phyloP scores from a whole-genome alignment of 2,329 filamentous ascomycete species.

The Keithomyces neogunnii region DNA sequence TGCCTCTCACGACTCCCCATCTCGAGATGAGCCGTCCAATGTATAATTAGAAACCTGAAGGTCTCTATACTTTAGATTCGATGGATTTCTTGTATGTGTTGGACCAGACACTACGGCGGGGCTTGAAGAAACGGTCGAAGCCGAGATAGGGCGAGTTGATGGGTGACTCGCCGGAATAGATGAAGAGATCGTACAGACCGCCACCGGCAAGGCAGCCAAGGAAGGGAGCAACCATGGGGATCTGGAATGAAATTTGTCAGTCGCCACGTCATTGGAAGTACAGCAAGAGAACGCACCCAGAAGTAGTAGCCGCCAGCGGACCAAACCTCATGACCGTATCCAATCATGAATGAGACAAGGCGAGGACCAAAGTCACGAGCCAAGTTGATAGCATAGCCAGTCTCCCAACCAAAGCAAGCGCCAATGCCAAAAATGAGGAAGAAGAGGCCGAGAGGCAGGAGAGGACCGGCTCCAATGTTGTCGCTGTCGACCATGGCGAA shows the following conservation, averaged over 20 bases:
- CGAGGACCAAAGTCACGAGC: slow-evolving; percentile 65
- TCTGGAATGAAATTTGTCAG: slow-evolving; percentile 27
- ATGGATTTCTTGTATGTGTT: slow-evolving; percentile 20
- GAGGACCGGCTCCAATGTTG: slow-evolving; percentile 47
- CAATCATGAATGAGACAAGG: slow-evolving; percentile 56
- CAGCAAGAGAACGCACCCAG: slow-evolving; percentile 41
- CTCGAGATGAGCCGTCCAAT: too few species aligned
- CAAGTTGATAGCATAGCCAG: slow-evolving; percentile 67
- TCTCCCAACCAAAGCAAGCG: slow-evolving; percentile 68
- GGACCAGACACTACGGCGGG: slow-evolving; percentile 26
- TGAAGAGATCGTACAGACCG: slow-evolving; percentile 57
- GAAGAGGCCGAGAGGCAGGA: slow-evolving; percentile 54
- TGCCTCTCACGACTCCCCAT: too few species aligned
- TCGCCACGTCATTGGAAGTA: neutral
- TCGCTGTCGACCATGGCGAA: slow-evolving; percentile 56
- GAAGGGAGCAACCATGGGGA: slow-evolving; percentile 67
- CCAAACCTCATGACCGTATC: slow-evolving; percentile 62
- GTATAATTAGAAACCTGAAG: too few species aligned
- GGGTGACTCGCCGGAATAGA: slow-evolving; percentile 63
- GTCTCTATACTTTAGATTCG: slow-evolving; percentile 14
- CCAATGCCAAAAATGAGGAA: slow-evolving; percentile 69
- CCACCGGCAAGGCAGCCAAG: slow-evolving; percentile 55
- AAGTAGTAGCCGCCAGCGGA: slow-evolving; percentile 62
- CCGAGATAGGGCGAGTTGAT: slow-evolving; percentile 61
- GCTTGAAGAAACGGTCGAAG: slow-evolving; percentile 39